Percentiles rank a stretch among this genome's conserved stretches.
Conservation (phyloP, 192 early-diverging fungal genomes). For the Fimicolochytrium jonesii region DNA sequence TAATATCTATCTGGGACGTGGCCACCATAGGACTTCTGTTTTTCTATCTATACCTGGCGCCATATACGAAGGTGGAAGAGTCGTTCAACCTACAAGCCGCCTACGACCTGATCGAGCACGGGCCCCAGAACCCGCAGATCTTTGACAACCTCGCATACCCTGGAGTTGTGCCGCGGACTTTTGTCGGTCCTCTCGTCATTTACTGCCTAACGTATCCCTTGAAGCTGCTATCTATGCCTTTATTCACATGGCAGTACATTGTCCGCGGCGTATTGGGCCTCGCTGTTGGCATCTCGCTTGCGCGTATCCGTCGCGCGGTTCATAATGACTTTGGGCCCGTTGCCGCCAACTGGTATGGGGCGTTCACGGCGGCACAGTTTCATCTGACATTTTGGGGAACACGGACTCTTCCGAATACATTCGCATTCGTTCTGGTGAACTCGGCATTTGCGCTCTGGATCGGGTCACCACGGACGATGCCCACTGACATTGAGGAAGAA, state of each 20-base stretch:
- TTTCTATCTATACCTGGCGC: constrained; percentile 27
- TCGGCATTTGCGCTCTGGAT: constrained; percentile 47
- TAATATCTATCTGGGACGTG: too few species aligned
- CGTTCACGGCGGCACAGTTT: constrained; percentile 70
- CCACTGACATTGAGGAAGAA: too few species aligned
- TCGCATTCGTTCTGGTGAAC: constrained; percentile 69
- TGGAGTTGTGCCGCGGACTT: constrained; percentile 93
- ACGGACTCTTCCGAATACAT: constrained; percentile 81
- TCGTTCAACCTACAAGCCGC: constrained; percentile 92
- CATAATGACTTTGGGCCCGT: constrained; percentile 52
- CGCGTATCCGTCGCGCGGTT: constrained; percentile 41
- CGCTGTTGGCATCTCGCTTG: constrained; percentile 25
- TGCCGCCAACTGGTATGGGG: constrained; percentile 44
- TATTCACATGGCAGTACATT: not conserved
- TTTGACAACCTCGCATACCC: constrained; percentile 92
- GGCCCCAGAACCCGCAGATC: constrained; percentile 5
- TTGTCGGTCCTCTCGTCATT: constrained; percentile 70
- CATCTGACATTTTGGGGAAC: constrained; percentile 87
- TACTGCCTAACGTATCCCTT: not conserved
- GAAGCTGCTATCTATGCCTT: not conserved
- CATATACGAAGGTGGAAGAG: constrained; percentile 96
- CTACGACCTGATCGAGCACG: constrained; percentile 76
- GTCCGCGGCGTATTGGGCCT: not conserved
- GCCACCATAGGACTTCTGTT: too few species aligned
- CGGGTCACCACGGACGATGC: too few species aligned